These are phyloP conservation scores for Crithidia brevicula DNA, from an alignment of 208 protist genomes.

Conservation along the genomic window DNA sequence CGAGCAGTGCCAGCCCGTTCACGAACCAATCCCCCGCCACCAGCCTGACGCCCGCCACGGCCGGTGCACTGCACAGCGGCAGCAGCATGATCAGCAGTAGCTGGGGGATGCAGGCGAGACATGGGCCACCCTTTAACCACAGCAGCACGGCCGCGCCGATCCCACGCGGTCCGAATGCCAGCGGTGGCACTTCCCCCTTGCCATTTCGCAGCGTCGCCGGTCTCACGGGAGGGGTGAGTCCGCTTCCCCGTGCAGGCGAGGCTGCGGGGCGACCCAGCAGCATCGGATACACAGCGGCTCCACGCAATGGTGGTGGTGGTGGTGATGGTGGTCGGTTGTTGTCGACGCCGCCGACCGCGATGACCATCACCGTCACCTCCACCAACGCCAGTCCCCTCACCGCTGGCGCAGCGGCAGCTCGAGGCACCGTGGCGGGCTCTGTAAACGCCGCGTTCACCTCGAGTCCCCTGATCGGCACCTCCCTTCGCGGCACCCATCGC, in stretches of 20 bases:
- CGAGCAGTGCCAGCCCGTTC: slow-evolving; percentile 5
- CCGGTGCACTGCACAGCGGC: not conserved
- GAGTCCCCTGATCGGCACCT: not conserved
- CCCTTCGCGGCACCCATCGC: not conserved
- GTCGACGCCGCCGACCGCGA: too few relatives aligned
- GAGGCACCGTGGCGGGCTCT: too few relatives aligned
- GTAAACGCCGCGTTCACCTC: too few relatives aligned
- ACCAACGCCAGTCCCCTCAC: not conserved
- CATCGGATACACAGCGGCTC: too few relatives aligned
- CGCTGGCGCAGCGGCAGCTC: not conserved
- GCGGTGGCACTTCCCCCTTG: not conserved
- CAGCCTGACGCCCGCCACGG: not conserved
- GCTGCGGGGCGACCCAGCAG: not conserved
- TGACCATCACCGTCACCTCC: not conserved
- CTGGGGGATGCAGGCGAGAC: too few relatives aligned
- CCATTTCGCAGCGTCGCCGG: slow-evolving; percentile 5
- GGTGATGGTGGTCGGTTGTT: too few relatives aligned
- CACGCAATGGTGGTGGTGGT: too few relatives aligned
- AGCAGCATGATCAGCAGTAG: not conserved
- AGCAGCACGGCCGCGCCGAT: not conserved
- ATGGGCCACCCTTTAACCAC: too few relatives aligned
- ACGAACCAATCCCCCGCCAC: not conserved
- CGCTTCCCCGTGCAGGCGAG: not conserved
- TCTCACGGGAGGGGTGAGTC: not conserved
- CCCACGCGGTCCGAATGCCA: not conserved